Base-by-base conservation (phyloP, 371 early-diverging fungal species). In the Mortierella sp. region DNA sequence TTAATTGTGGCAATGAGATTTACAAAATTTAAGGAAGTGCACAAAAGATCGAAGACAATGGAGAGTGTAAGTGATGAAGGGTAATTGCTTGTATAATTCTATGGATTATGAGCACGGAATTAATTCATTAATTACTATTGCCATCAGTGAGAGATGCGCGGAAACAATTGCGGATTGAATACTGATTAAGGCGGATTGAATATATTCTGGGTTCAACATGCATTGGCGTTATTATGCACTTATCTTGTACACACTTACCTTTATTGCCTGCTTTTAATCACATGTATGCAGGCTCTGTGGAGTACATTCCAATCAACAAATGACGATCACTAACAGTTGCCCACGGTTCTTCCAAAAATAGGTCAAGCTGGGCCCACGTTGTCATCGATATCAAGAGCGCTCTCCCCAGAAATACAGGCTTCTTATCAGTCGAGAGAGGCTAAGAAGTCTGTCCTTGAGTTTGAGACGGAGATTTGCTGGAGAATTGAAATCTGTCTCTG, bases 401-500 rank as follows among this genome's bases (percentile, higher is more conserved):
- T 28, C 2, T 51, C 43, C 22, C 12, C 34, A 53, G 63, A 67
- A 34, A 40, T 19, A 15, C 43, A 66, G 29, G 19, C 43, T 13
- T 54, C 31, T 3, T 47, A 40, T 53, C 56, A 43, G n/a, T 45
- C 19, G 3, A 34, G 34, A 7, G 34, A 31, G 34, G 2, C 5
- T 4, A 76, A 64, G 55, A 77, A 62, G 13, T 53, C 78, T 2
- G 53, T 72, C 10, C 47, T 61, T 22, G 72, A 74, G 29, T 70
- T 80, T 34, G 81, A 80, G 58, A 64, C 62, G 0, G 75, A 80
- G 31, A 71, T 80, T 23, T 80, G 81, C 28, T 74, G 81, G 81
- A 32, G 75, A 45, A 43, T 80, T 13, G 81, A 80, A 43, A 67
- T 68, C 9, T 80, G 81, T 49, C 61, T 75, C 17, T 80, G 81